Evolutionary conservation across 2,329 filamentous ascomycete species (phyloP), one percentile per base, ranked within the genome.

Genomic region (Lizonia empirigonia): DNA sequence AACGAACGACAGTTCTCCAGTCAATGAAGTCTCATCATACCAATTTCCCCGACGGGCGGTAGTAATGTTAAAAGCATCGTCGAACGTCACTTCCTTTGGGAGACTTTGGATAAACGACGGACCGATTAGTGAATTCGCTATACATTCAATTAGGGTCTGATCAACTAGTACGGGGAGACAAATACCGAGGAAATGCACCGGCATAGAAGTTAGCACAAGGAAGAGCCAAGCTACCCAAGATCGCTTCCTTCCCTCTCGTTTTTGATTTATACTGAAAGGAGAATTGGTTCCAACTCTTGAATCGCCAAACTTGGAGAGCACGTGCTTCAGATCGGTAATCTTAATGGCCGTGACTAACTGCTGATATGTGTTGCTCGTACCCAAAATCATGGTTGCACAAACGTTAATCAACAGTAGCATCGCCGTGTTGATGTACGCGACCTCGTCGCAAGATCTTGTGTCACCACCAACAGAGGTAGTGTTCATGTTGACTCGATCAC

Each of bases 321-420:
- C 57, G 30, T 60, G 44, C 32, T 63, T 64, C 15, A 69, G 22
- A 39, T 70, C 67, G 15, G 53, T 51, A 4, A 64, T 54, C 12
- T 60, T 64, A 16, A 70, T 40, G 0, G 64, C 61, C 2, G 67
- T 69, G 9, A 69, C 49, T 12, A 69, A 47, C 42, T 71, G 67
- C 37, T 70, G 65, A 40, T 70, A 71, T 3, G 66, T 70, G 18
- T 70, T 70, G 33, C 63, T 66, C 60, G 68, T 68, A 8, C 67
- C 65, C 5, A 71, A 50, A 5, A 69, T 50, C 60, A 69, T 68
- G 9, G 67, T 70, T 2, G 64, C 65, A 6, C 59, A 66, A 4
- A 66, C 46, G 49, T 71, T 70, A 45, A 69, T 66, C 4, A 69
- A 32, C 4, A 70, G 47, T 1, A 68, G 52, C 9, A 65, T 34